Percentiles rank a stretch among this genome's conserved stretches.
Evolutionary conservation across 441 rosid genomes (phyloP).

Genomic region (Eugenia klotzschiana): DNA sequence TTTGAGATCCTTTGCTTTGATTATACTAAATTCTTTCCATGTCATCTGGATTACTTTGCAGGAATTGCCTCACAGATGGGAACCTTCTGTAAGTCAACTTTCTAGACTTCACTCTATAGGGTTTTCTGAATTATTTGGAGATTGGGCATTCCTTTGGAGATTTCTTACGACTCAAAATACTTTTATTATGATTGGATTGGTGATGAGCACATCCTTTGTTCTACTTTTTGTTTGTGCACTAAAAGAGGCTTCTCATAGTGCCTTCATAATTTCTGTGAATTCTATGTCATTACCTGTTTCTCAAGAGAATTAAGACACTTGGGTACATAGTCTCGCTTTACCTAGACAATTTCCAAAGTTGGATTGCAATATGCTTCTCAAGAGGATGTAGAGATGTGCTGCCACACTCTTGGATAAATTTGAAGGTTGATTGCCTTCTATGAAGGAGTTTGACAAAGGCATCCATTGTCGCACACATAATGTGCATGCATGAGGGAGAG

Average conservation of each 20-base stretch:
- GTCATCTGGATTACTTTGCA: constrained; percentile 14
- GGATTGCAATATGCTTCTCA: not conserved
- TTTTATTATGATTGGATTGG: not conserved
- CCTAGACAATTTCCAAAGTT: not conserved
- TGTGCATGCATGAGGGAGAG: not conserved
- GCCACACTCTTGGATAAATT: not conserved
- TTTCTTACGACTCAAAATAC: not conserved
- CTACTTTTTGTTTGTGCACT: not conserved
- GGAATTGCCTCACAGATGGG: constrained; percentile 71
- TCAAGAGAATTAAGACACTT: not conserved
- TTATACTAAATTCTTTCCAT: not conserved
- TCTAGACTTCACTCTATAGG: not conserved
- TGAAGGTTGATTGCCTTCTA: not conserved
- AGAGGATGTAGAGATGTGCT: not conserved
- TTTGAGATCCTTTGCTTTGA: not conserved
- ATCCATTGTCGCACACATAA: not conserved
- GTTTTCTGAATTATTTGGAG: not conserved
- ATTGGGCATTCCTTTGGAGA: not conserved
- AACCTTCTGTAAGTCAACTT: constrained; percentile 68
- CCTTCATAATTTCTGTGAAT: not conserved
- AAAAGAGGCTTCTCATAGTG: not conserved
- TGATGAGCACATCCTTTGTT: not conserved
- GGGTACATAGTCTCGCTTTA: not conserved
- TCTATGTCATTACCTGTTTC: not conserved
- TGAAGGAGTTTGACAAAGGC: not conserved